A percentile compares a stretch with the other conserved stretches of the same genome.
Conservation (phyloP, 371 early-diverging fungal genomes). For the Apophysomyces trapeziformis region DNA sequence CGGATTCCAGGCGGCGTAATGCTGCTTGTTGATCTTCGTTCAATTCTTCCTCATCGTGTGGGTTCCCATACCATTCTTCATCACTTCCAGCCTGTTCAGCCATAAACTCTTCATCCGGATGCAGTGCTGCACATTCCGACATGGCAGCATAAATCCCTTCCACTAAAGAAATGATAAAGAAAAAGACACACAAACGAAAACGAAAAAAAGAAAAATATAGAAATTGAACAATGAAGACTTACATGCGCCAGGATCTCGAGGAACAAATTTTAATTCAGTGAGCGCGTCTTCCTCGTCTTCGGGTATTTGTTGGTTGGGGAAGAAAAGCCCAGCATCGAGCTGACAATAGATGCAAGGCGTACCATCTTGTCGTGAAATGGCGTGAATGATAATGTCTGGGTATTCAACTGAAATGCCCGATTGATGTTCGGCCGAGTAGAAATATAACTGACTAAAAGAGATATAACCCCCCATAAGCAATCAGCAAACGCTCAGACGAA, state of each 20-base stretch:
- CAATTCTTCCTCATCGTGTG: conserved; percentile 45
- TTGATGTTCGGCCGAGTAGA: conserved; percentile 46
- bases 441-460: conserved; percentile 48
- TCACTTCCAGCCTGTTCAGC: conserved; percentile 46
- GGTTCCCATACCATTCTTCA: conserved; percentile 50
- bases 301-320: conserved; percentile 47
- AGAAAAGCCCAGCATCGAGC: conserved; percentile 54
- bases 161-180: conserved; percentile 46
- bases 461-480: no score
- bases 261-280: conserved; percentile 71
- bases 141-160: conserved; percentile 74
- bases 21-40: conserved; percentile 54
- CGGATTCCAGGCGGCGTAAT: conserved; percentile 45
- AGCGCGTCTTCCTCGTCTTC: conserved; percentile 61
- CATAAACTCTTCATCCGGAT: conserved; percentile 65
- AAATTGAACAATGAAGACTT: conserved; percentile 26
- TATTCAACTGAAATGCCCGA: conserved; percentile 73
- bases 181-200: neutral
- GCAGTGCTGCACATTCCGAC: conserved; percentile 77
- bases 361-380: conserved; percentile 72
- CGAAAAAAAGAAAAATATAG: neutral
- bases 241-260: conserved; percentile 64
- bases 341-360: conserved; percentile 78
- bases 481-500: no score
- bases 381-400: conserved; percentile 80